Evolutionary conservation across 1,139 yeast species (phyloP), one percentile per base, ranked within the genome.

Genomic region (Hansenula sp.): DNA sequence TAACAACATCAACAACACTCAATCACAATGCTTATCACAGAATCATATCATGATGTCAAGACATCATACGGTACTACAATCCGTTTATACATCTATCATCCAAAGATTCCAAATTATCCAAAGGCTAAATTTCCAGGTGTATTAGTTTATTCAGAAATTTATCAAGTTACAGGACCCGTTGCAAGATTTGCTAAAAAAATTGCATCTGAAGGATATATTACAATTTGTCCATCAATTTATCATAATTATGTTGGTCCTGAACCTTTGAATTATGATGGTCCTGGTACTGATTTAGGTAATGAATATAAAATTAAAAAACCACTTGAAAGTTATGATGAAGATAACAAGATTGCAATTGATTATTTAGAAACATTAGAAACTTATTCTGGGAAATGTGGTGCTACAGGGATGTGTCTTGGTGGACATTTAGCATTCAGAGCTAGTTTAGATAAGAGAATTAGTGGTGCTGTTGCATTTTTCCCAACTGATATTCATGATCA

Each of bases 381-480:
- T 4, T 84, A 86, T 58, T 81, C 76, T 48, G 92, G 92, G 34
- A 75, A 71, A 46, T 73, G 83, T 49, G 95, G 94, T 24, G 82
- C 90, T 38, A 82, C 92, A 2, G 95, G 95, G 20, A 85, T 85
- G 90, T 85, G 95, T 58, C 74, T 85, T 19, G 95, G 95, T 18
- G 95, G 95, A 2, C 94, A 85, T 57, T 67, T 84, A 55, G 92
- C 95, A 1, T 82, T 76, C 61, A 71, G 95, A 51, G 78, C 87
- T 2, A 75, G 84, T 8, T 69, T 84, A 48, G 89, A 84, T 54
- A 69, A 73, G 25, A 65, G 88, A 42, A 77, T 84, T 29, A 64
- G 66, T 24, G 88, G 92, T 14, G 74, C 82, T 10, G 85, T 83
- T 17, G 79, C 89, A 46, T 85, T 83, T 63, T 85, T 85, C 63